phyloP scores from a whole-genome alignment of 169 alveolate species.

The Eimeria tenella region DNA sequence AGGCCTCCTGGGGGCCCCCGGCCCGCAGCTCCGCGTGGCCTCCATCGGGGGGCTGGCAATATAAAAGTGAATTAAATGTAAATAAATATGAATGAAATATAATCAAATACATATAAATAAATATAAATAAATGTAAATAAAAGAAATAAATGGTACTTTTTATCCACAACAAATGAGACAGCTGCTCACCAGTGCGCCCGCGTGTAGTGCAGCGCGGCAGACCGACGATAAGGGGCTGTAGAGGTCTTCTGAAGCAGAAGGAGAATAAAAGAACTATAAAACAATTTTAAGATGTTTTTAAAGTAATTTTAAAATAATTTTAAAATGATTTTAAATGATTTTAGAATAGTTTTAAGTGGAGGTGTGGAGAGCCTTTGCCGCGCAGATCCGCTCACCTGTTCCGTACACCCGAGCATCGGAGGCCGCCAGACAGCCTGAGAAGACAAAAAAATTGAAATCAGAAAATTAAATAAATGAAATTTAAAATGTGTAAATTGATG shows the following conservation, averaged over 20 bases:
- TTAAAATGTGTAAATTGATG: not conserved
- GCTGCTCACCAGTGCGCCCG: constrained; percentile 79
- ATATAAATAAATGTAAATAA: not conserved
- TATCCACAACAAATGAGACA: not conserved
- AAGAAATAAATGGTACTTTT: not conserved
- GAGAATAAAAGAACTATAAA: not conserved
- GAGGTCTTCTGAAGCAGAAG: not conserved
- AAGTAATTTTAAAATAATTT: too few relatives aligned
- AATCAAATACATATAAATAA: not conserved
- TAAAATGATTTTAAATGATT: too few relatives aligned
- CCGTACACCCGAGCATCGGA: constrained; percentile 81
- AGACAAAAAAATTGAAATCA: not conserved
- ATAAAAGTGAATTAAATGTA: not conserved
- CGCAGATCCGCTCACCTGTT: constrained; percentile 67
- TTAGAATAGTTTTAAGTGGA: too few relatives aligned
- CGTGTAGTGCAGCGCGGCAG: constrained; percentile 92
- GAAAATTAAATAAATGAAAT: not conserved
- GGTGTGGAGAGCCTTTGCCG: too few relatives aligned
- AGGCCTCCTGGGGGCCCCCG: constrained; percentile 28
- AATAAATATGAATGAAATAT: not conserved
- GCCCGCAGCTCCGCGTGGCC: constrained; percentile 72
- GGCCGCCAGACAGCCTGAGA: constrained; percentile 82
- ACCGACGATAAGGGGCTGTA: constrained; percentile 91
- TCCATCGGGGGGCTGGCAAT: constrained; percentile 63
- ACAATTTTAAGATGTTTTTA: too few relatives aligned